A percentile compares a stretch with the other conserved stretches of the same genome.
phyloP scores from a whole-genome alignment of 257 asterid species.

The Cynanchum wilfordii region DNA sequence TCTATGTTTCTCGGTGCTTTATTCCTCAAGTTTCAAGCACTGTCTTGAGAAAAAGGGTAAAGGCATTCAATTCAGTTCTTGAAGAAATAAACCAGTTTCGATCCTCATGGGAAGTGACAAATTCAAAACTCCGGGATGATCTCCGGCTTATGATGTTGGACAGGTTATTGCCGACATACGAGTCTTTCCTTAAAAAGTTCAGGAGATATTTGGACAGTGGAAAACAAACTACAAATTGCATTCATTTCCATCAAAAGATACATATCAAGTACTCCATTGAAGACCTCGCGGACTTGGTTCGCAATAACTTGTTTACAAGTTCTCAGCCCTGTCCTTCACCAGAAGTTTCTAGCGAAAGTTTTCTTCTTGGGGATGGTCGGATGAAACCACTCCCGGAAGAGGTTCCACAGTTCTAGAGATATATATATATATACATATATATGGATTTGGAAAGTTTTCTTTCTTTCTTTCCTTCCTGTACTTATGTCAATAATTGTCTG shows the following conservation, averaged over 20 bases:
- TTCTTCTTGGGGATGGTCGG: not conserved
- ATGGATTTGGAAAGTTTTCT: too few relatives aligned
- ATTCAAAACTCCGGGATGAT: slow-evolving; percentile 70
- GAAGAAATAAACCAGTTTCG: slow-evolving; percentile 69
- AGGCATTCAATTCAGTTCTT: slow-evolving; percentile 60
- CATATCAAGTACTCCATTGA: slow-evolving; percentile 70
- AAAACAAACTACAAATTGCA: slow-evolving; percentile 21
- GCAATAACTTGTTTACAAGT: slow-evolving; percentile 23
- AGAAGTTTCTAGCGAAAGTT: slow-evolving; percentile 1
- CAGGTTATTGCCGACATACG: slow-evolving; percentile 56
- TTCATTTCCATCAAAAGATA: slow-evolving; percentile 37
- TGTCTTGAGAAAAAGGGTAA: slow-evolving; percentile 63
- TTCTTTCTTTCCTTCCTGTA: not conserved
- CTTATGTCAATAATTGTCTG: not conserved
- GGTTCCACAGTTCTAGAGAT: not conserved
- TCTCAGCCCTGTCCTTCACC: not conserved
- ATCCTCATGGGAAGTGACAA: slow-evolving; percentile 63
- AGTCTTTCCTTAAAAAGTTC: slow-evolving; percentile 64
- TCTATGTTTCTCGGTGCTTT: slow-evolving; percentile 55
- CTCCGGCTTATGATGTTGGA: slow-evolving; percentile 56
- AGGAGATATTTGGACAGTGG: slow-evolving; percentile 66
- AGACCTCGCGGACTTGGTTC: slow-evolving; percentile 59
- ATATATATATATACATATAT: not conserved
- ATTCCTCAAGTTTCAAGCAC: slow-evolving; percentile 59
- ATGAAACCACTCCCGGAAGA: not conserved